These are phyloP conservation scores for Trifolium subterraneum DNA, from an alignment of 306 rosid genomes.

Conservation along the genomic window DNA sequence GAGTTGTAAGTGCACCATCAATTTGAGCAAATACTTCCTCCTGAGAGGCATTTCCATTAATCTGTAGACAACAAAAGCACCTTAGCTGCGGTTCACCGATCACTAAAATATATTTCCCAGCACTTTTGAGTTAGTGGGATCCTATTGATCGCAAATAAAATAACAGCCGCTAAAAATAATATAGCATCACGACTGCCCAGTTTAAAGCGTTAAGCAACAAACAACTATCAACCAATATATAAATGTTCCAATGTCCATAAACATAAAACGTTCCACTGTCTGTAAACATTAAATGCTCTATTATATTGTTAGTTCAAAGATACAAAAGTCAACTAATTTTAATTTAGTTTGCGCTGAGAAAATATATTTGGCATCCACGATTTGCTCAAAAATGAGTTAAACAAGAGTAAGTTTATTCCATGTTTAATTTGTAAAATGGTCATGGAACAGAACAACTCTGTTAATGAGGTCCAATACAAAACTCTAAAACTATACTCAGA, in stretches of 20 bases:
- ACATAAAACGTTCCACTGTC: background rate
- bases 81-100: slow-evolving; percentile 18
- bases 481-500: too few species aligned
- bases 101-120: slow-evolving; percentile 22
- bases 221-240: slow-evolving; percentile 10
- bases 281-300: background rate
- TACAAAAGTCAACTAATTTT: slow-evolving; percentile 9
- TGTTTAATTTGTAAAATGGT: too few species aligned
- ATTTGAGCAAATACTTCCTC: slow-evolving; percentile 76
- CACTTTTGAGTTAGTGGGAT: background rate
- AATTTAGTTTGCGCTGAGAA: background rate
- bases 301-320: slow-evolving; percentile 15
- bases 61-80: slow-evolving; percentile 46
- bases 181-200: slow-evolving; percentile 27
- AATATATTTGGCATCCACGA: background rate
- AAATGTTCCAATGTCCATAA: background rate
- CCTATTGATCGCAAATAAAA: slow-evolving; percentile 19
- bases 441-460: background rate
- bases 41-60: slow-evolving; percentile 64
- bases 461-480: too few species aligned
- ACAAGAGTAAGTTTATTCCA: background rate
- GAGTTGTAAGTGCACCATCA: slow-evolving; percentile 57
- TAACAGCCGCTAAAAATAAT: slow-evolving; percentile 13
- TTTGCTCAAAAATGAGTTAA: background rate
- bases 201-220: slow-evolving; percentile 14